Conservation (phyloP, 2,329 filamentous ascomycete genomes). For the Periconia digitata region DNA sequence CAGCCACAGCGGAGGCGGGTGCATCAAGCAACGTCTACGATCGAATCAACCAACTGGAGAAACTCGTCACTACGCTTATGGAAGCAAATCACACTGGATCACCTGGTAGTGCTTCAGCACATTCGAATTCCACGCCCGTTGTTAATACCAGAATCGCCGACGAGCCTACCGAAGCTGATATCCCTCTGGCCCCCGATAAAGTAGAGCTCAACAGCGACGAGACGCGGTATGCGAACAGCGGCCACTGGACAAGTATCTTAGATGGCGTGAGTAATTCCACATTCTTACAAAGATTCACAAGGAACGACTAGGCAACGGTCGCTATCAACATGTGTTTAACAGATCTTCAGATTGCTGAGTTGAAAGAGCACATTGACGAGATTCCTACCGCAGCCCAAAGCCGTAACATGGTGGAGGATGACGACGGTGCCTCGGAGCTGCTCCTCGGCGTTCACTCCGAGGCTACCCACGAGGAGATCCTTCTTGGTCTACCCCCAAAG, state of each 20-base stretch:
- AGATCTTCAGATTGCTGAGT: constrained; percentile 37
- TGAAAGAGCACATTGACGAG: constrained; percentile 34
- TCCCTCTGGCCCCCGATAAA: constrained; percentile 29
- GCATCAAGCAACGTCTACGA: constrained; percentile 36
- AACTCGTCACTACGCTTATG: constrained; percentile 39
- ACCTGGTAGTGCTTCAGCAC: not conserved
- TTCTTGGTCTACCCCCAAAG: constrained; percentile 28
- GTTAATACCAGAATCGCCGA: constrained; percentile 13
- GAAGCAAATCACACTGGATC: constrained; percentile 19
- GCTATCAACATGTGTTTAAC: too few species aligned
- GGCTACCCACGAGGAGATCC: constrained; percentile 29
- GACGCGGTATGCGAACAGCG: constrained; percentile 34
- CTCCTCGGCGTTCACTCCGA: constrained; percentile 31
- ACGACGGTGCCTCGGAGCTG: constrained; percentile 28
- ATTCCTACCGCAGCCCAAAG: constrained; percentile 26
- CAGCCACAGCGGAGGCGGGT: constrained; percentile 22
- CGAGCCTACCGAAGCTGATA: constrained; percentile 13
- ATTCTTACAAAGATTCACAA: too few species aligned
- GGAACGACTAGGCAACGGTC: too few species aligned
- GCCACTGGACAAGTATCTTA: constrained; percentile 41
- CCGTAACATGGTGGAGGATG: constrained; percentile 13
- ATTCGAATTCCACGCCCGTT: not conserved
- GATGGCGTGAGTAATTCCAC: constrained; percentile 29
- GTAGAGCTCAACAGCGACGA: constrained; percentile 31
- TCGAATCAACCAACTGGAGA: constrained; percentile 40